Evolutionary conservation across 768 basidiomycete genomes (phyloP).

Genomic region (Lentinus brumalis): DNA sequence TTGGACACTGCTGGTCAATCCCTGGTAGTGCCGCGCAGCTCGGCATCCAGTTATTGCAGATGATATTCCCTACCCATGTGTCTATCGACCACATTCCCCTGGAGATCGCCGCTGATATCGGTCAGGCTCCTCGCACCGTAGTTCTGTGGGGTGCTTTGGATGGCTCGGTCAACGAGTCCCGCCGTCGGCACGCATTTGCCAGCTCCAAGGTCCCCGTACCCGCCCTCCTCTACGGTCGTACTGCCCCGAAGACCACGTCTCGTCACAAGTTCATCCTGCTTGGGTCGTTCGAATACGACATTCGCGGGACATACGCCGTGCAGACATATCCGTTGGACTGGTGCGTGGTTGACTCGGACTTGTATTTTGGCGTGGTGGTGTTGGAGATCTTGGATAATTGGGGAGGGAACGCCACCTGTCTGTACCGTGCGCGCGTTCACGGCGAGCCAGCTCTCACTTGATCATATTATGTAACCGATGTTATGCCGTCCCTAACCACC

Average conservation of each 20-base stretch:
- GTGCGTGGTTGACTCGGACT: neutral
- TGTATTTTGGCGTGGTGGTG: slow-evolving; percentile 3
- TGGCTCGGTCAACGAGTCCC: neutral
- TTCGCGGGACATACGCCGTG: neutral
- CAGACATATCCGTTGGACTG: neutral
- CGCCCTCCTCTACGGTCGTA: neutral
- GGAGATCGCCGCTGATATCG: neutral
- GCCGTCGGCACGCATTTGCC: too few species aligned
- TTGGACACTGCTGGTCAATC: neutral
- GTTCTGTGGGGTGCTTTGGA: neutral
- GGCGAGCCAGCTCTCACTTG: neutral
- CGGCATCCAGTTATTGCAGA: neutral
- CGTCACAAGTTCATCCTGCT: neutral
- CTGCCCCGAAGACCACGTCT: neutral
- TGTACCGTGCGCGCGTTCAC: slow-evolving; percentile 1
- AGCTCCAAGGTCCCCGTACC: neutral
- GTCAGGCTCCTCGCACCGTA: neutral
- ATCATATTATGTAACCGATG: too few species aligned
- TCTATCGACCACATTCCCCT: neutral
- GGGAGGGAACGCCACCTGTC: neutral
- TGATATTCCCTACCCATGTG: neutral
- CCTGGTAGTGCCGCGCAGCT: neutral
- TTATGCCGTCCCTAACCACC: too few species aligned
- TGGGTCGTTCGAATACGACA: neutral
- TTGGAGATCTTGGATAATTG: slow-evolving; percentile 5